Evolutionary conservation across 2,329 filamentous ascomycete genomes (phyloP), one percentile per base, ranked within the genome.

Genomic region (Colletotrichum somersetense): DNA sequence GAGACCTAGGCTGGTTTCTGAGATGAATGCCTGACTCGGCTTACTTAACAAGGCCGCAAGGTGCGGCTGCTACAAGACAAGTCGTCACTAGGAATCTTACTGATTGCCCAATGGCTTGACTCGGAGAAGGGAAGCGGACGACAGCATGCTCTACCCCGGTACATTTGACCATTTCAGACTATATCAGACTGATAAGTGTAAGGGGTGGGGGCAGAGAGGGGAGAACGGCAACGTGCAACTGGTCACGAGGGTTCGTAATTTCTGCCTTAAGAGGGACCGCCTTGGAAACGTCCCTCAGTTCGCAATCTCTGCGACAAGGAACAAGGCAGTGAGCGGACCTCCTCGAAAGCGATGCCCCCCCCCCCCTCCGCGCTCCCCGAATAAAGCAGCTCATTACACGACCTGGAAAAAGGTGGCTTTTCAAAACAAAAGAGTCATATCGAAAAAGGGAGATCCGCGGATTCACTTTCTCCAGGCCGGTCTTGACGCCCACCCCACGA

Each of bases 281-380:
- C 8, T 38, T 38, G 8, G 10, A 38, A 38, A 38, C 2, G 35
- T 38, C 35, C 11, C 35, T 38, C 35, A 38, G 30, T 26, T 18
- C 16, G 16, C n/a, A 16, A 44, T 23, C n/a, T 55, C 33, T 69
- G 53, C 35, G 69, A 69, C 69, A 69, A 69, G 59, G 66, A 55
- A 72, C 20, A 33, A 50, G 56, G 44, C 26, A 26, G 52, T 18
- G 30, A 23, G 44, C 30, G 16, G n/a, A 59, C 14, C 35, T 69
- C 10, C 35, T 69, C n/a, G 42, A 23, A 44, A 55, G 59, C 59
- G 46, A 62, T 30, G 12, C n/a, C 57, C 16, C 1, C n/a, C n/a
- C n/a, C 57, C 16, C 40, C 18, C 30, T 48, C n/a, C 30, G 30
- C 30, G 14, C 35, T 11, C 35, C 35, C 35, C 30, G 30, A 30